These are phyloP conservation scores for Simmondsia chinensis DNA, from an alignment of 148 eudicot species.

Conservation along the genomic window DNA sequence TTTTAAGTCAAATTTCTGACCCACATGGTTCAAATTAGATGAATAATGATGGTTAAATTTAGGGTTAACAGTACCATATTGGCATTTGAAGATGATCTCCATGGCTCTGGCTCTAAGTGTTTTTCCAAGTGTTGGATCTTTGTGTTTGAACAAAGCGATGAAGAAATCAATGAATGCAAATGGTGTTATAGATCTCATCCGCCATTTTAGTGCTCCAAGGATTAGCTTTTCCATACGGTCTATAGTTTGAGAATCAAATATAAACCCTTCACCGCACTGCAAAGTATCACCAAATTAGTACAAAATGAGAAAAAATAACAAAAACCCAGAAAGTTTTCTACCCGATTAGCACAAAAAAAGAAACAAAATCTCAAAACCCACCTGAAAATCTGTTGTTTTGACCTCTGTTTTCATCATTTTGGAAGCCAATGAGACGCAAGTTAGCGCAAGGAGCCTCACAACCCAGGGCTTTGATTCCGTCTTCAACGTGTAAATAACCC, in stretches of 20 bases:
- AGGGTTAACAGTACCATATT: no score
- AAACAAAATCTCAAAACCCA: not conserved
- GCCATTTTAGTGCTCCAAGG: constrained; percentile 45
- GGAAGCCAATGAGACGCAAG: constrained; percentile 37
- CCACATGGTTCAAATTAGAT: no score
- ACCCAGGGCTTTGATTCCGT: constrained; percentile 32
- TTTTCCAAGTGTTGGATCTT: constrained; percentile 18
- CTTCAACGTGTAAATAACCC: constrained; percentile 17
- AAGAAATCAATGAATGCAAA: constrained; percentile 39
- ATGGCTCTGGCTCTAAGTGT: constrained; percentile 36
- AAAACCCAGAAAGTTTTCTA: no score
- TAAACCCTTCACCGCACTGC: constrained; percentile 26
- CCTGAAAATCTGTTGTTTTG: constrained; percentile 30
- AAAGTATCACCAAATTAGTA: no score
- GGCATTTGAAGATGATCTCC: constrained; percentile 44
- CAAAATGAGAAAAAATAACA: no score
- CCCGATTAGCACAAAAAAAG: not conserved
- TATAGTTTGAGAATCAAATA: constrained; percentile 26
- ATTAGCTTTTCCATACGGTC: constrained; percentile 44
- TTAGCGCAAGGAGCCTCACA: constrained; percentile 25
- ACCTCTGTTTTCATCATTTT: constrained; percentile 37
- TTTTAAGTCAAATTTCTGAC: no score
- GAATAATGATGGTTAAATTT: no score
- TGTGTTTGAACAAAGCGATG: constrained; percentile 25
- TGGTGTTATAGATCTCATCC: constrained; percentile 57